phyloP scores from a whole-genome alignment of 345 rosid species.

The Gossypium thurberi region DNA sequence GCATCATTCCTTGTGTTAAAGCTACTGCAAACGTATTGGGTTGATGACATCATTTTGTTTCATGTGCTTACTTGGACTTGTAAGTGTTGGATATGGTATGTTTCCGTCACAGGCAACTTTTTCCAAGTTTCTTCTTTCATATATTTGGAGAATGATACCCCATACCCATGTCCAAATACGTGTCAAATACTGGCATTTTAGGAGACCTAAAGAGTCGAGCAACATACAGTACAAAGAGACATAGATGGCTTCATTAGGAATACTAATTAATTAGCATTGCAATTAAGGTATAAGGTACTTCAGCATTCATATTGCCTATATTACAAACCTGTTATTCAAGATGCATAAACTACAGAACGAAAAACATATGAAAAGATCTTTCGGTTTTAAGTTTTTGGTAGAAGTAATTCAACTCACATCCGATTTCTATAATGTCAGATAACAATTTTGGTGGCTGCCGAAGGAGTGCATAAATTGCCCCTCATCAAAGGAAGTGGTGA shows the following conservation, averaged over 20 bases:
- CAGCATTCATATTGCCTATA: background rate
- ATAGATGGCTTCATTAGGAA: background rate
- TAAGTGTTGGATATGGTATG: too few relatives aligned
- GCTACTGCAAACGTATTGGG: background rate
- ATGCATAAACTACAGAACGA: background rate
- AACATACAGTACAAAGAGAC: too few relatives aligned
- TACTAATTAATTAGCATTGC: background rate
- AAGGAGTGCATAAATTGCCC: slow-evolving; percentile 73
- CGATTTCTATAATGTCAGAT: slow-evolving; percentile 34
- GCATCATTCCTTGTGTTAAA: background rate
- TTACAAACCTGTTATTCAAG: slow-evolving; percentile 3
- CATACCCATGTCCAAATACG: too few relatives aligned
- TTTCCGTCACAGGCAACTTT: too few relatives aligned
- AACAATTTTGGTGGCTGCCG: slow-evolving; percentile 86
- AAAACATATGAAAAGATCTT: background rate
- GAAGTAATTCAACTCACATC: background rate
- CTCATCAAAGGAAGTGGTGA: slow-evolving; percentile 56
- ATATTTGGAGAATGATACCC: too few relatives aligned
- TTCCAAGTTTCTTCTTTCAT: too few relatives aligned
- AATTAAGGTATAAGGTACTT: background rate
- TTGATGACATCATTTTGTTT: background rate
- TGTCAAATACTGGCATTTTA: too few relatives aligned
- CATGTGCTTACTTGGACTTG: background rate
- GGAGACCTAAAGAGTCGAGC: too few relatives aligned
- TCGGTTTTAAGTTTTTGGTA: background rate